Evolutionary conservation across 352 stramenopile genomes (phyloP).

Genomic region (Plasmopara muralis): DNA sequence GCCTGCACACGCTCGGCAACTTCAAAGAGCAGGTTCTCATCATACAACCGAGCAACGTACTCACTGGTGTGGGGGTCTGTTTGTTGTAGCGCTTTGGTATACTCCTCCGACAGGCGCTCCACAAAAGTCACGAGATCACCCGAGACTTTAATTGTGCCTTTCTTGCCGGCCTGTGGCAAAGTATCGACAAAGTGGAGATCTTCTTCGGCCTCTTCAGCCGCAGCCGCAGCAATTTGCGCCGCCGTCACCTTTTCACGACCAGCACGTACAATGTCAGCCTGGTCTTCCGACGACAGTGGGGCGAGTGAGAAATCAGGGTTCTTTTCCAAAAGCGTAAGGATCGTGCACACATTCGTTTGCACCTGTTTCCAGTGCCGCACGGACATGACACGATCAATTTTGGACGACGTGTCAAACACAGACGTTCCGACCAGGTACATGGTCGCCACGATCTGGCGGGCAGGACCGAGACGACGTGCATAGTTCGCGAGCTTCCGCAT

Average conservation of each 20-base stretch:
- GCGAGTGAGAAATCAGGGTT: conserved; percentile 75
- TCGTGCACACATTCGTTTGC: conserved; percentile 51
- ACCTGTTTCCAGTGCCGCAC: conserved; percentile 69
- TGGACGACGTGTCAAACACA: conserved; percentile 76
- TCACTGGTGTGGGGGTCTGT: conserved; percentile 94
- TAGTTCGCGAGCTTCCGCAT: conserved; percentile 81
- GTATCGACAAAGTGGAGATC: conserved; percentile 79
- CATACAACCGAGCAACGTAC: conserved; percentile 91
- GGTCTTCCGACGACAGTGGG: conserved; percentile 71
- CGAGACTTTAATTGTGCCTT: conserved; percentile 83
- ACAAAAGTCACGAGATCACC: conserved; percentile 87
- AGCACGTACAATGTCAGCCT: conserved; percentile 75
- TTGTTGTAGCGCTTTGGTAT: conserved; percentile 97
- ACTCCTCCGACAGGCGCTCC: conserved; percentile 94
- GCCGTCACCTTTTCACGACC: conserved; percentile 68
- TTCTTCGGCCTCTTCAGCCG: conserved; percentile 75
- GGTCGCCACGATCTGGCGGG: conserved; percentile 63
- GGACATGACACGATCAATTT: conserved; percentile 85
- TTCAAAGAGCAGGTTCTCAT: conserved; percentile 89
- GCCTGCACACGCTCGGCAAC: conserved; percentile 81
- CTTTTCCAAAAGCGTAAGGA: conserved; percentile 74
- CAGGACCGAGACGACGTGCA: conserved; percentile 61
- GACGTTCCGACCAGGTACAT: conserved; percentile 81
- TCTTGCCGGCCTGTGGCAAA: conserved; percentile 56
- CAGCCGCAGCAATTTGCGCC: conserved; percentile 35